Evolutionary conservation across 1,139 yeast species (phyloP), one percentile per base, ranked within the genome.

Genomic region (Debaryomycetaceae sp.): DNA sequence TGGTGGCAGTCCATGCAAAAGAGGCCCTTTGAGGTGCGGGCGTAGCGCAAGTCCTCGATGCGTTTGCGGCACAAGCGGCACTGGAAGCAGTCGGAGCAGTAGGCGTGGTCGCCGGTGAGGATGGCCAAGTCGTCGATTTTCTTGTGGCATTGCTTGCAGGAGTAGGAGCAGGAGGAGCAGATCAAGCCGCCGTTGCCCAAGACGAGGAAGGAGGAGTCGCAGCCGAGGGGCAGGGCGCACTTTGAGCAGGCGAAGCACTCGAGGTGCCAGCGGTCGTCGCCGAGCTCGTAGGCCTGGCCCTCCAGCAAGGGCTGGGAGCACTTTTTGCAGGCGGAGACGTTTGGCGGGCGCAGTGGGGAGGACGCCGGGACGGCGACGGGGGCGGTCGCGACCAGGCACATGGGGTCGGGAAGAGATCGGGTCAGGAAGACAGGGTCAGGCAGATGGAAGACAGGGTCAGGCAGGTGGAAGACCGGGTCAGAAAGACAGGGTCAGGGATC

Each of bases 91-190:
- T 70, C 68, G 5, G 95, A 76, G 53, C 98, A 92, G 49, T 85
- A 90, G 4, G 97, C 96, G 48, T 83, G 93, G 43, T 80, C 93
- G 15, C 96, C 95, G 1, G 97, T 86, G 27, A 87, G 67, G 23
- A 90, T 87, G n/a, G 98, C 98, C 58, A 87, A 64, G 51, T 90
- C 96, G 47, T 85, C 95, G 38, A 90, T 90, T 51, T 86, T 83
- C 49, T 82, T 81, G 31, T 77, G 75, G 61, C 98, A 92, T 36
- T 77, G 77, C 44, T 78, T 77, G 53, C 98, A 90, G 29, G 77
- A 73, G 50, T 87, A 92, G 11, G 94, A 81, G 53, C 98, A 90
- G 38, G 78, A 81, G 31, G 86, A 77, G 52, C 98, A 90, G 16
- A 92, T 83, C 33, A 92, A 60, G 33, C 82, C 79, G 21, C 98